Evolutionary conservation across 176 grass and related monocot species (phyloP).

Genomic region (Hordeum marinum): DNA sequence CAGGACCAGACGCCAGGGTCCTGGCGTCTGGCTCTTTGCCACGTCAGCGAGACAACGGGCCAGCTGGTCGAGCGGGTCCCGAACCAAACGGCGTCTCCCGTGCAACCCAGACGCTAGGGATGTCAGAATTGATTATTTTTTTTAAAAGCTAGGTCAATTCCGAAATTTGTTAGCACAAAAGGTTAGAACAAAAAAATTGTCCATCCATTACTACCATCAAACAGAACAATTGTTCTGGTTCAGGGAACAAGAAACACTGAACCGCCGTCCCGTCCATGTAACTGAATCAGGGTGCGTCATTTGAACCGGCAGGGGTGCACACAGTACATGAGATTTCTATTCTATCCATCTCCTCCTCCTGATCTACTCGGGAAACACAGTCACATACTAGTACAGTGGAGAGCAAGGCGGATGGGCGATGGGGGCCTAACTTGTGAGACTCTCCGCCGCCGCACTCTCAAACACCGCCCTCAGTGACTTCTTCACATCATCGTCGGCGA

Average conservation of each 20-base stretch:
- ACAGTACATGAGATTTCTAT: not conserved
- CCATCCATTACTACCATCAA: too few species aligned
- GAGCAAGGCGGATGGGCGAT: not conserved
- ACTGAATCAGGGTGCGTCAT: not conserved
- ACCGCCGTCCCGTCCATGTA: not conserved
- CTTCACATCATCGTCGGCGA: constrained; percentile 68
- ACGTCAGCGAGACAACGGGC: too few species aligned
- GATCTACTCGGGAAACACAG: not conserved
- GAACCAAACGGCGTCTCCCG: too few species aligned
- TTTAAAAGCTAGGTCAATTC: too few species aligned
- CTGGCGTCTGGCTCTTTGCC: too few species aligned
- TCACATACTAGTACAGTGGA: too few species aligned
- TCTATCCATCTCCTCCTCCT: not conserved
- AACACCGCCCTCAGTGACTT: constrained; percentile 44
- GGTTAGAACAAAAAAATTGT: too few species aligned
- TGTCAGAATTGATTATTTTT: too few species aligned
- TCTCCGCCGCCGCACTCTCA: constrained; percentile 36
- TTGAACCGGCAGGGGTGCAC: not conserved
- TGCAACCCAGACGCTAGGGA: too few species aligned
- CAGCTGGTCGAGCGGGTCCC: too few species aligned
- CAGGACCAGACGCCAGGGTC: too few species aligned
- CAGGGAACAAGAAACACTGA: not conserved
- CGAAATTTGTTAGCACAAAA: too few species aligned
- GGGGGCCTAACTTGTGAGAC: constrained; percentile 1
- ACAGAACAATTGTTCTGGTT: not conserved